These are phyloP conservation scores for Protomyces arabidopsidicola DNA, from an alignment of 1,139 yeast genomes.

Conservation along the genomic window DNA sequence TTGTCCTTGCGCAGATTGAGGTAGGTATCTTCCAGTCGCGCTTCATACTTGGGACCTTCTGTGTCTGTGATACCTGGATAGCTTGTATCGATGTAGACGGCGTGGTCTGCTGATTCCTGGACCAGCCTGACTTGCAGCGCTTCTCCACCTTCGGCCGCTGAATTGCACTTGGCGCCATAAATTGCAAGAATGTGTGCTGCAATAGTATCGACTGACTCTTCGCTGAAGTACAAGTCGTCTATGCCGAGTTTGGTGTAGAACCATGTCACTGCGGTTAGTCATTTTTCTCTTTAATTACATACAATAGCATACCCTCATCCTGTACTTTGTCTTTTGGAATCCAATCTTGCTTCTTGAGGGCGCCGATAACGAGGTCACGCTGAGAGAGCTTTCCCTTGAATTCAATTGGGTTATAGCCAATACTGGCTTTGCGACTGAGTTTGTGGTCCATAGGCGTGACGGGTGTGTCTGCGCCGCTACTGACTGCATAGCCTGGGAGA, in stretches of 20 bases:
- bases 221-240: constrained; percentile 83
- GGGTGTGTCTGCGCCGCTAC: constrained; percentile 16
- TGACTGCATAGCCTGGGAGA: background rate
- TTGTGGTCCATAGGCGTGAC: constrained; percentile 18
- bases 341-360: constrained; percentile 16
- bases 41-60: constrained; percentile 50
- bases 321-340: constrained; percentile 23
- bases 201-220: constrained; percentile 73
- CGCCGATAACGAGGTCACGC: constrained; percentile 9
- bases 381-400: constrained; percentile 24
- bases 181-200: constrained; percentile 78
- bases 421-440: constrained; percentile 11
- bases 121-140: constrained; percentile 65
- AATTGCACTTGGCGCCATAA: constrained; percentile 89
- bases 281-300: background rate
- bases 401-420: constrained; percentile 7
- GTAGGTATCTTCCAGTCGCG: constrained; percentile 73
- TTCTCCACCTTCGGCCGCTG: constrained; percentile 53
- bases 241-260: constrained; percentile 84
- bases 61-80: constrained; percentile 42
- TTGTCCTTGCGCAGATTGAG: constrained; percentile 53
- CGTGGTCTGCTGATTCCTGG: constrained; percentile 77
- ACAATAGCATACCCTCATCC: constrained; percentile 29
- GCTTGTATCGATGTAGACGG: constrained; percentile 80
- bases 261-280: constrained; percentile 46